Percentiles rank a stretch among this genome's conserved stretches.
phyloP scores from a whole-genome alignment of 2,329 filamentous ascomycete species.

The Phyllosticta capitalensis region DNA sequence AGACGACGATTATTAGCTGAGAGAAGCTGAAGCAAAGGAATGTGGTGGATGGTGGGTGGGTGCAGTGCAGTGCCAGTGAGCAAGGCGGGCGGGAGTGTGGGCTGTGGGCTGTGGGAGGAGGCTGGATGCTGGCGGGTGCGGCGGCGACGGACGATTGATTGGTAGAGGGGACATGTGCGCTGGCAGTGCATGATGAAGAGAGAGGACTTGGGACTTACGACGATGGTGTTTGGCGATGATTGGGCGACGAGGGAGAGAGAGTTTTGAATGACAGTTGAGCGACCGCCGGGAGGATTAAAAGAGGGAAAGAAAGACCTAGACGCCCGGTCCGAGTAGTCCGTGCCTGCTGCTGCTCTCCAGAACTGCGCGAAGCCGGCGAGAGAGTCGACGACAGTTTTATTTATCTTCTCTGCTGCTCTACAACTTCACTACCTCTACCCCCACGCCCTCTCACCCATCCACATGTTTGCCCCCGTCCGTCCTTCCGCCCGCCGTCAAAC shows the following conservation, averaged over 20 bases:
- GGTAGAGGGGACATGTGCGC: neutral
- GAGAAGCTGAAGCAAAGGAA: neutral
- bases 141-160: slow-evolving; percentile 22
- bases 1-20: neutral
- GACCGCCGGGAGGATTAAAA: neutral
- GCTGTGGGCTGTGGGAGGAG: slow-evolving; percentile 3
- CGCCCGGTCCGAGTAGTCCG: neutral
- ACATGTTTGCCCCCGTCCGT: no score
- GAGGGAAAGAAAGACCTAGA: neutral
- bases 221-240: neutral
- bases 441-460: no score
- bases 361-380: neutral
- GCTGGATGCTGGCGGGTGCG: slow-evolving; percentile 19
- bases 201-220: neutral
- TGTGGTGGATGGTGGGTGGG: neutral
- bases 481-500: no score
- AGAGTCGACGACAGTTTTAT: no score
- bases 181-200: neutral
- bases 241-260: neutral
- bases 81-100: slow-evolving; percentile 28
- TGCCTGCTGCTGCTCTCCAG: neutral
- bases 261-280: neutral
- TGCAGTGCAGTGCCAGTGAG: slow-evolving; percentile 19
- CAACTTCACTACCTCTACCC: no score
- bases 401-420: no score